phyloP scores from a whole-genome alignment of 2,329 filamentous ascomycete genomes.

The Metarhizium album region DNA sequence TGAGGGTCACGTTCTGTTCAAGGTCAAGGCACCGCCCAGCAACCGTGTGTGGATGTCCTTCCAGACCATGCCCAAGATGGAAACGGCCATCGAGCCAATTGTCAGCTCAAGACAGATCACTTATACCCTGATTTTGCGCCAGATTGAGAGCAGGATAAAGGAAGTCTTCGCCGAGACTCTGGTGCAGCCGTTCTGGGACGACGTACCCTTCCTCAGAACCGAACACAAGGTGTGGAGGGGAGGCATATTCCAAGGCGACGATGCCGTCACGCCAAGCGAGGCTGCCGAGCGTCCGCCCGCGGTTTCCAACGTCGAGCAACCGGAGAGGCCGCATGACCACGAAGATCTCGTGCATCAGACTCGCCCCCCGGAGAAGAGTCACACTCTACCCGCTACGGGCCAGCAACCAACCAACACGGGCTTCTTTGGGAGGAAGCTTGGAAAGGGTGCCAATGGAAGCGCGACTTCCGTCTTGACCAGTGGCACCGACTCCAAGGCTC shows the following conservation, averaged over 20 bases:
- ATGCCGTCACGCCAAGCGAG: slow-evolving; percentile 25
- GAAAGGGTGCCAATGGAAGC: slow-evolving; percentile 22
- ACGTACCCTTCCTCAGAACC: slow-evolving; percentile 82
- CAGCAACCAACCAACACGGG: slow-evolving; percentile 23
- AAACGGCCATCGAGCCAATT: slow-evolving; percentile 89
- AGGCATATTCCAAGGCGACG: slow-evolving; percentile 62
- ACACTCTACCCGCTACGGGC: slow-evolving; percentile 37
- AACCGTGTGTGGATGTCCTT: slow-evolving; percentile 97
- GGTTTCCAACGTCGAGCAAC: slow-evolving; percentile 36
- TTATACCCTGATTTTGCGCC: slow-evolving; percentile 79
- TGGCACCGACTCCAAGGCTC: slow-evolving; percentile 35
- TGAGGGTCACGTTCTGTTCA: slow-evolving; percentile 74
- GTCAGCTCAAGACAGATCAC: slow-evolving; percentile 94
- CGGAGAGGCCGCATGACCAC: slow-evolving; percentile 36
- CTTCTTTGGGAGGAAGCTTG: slow-evolving; percentile 40
- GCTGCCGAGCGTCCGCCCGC: slow-evolving; percentile 18
- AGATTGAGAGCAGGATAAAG: slow-evolving; percentile 90
- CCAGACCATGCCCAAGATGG: slow-evolving; percentile 85
- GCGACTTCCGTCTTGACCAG: slow-evolving; percentile 33
- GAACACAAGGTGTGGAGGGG: slow-evolving; percentile 69
- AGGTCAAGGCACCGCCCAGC: slow-evolving; percentile 89
- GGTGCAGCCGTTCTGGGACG: slow-evolving; percentile 92
- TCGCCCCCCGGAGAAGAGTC: slow-evolving; percentile 44
- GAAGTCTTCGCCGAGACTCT: slow-evolving; percentile 88
- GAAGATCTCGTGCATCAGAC: slow-evolving; percentile 28